A percentile compares a stretch with the other conserved stretches of the same genome.
phyloP scores from a whole-genome alignment of 768 basidiomycete genomes.

The Rubroboletus satanas region DNA sequence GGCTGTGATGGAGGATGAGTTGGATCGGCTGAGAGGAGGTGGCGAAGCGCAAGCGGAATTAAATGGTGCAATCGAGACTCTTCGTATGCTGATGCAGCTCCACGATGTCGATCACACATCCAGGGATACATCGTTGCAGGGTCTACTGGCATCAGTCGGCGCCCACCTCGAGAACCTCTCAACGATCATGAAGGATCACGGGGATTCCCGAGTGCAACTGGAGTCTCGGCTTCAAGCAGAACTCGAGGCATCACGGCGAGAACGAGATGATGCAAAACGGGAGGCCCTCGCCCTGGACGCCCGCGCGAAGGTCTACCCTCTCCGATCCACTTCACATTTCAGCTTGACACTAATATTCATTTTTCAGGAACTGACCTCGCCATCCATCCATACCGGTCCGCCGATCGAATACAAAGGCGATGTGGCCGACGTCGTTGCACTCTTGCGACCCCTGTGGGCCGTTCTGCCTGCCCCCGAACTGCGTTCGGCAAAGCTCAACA shows the following conservation, averaged over 20 bases:
- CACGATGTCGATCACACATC: constrained; percentile 53
- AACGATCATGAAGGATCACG: constrained; percentile 40
- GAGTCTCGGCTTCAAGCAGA: constrained; percentile 56
- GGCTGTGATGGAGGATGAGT: constrained; percentile 47
- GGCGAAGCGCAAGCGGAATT: constrained; percentile 45
- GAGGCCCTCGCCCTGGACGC: constrained; percentile 38
- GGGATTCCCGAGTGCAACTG: constrained; percentile 40
- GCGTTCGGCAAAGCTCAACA: constrained; percentile 60
- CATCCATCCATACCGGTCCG: constrained; percentile 25
- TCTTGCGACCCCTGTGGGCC: constrained; percentile 74
- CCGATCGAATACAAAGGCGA: constrained; percentile 39
- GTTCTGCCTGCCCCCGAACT: constrained; percentile 82
- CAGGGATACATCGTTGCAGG: constrained; percentile 47
- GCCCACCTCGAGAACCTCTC: constrained; percentile 51
- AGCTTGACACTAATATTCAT: constrained; percentile 3
- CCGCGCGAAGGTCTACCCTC: constrained; percentile 35
- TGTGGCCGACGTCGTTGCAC: constrained; percentile 51
- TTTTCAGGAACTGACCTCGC: constrained; percentile 21
- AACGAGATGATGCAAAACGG: constrained; percentile 47
- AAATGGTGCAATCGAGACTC: constrained; percentile 43
- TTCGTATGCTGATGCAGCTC: constrained; percentile 51
- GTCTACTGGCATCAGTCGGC: constrained; percentile 45
- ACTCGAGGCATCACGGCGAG: constrained; percentile 49
- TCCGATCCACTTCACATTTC: not conserved
- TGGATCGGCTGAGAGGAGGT: constrained; percentile 41